Base-by-base conservation (phyloP, 2,329 filamentous ascomycete genomes). In the Alternaria metachromatica region DNA sequence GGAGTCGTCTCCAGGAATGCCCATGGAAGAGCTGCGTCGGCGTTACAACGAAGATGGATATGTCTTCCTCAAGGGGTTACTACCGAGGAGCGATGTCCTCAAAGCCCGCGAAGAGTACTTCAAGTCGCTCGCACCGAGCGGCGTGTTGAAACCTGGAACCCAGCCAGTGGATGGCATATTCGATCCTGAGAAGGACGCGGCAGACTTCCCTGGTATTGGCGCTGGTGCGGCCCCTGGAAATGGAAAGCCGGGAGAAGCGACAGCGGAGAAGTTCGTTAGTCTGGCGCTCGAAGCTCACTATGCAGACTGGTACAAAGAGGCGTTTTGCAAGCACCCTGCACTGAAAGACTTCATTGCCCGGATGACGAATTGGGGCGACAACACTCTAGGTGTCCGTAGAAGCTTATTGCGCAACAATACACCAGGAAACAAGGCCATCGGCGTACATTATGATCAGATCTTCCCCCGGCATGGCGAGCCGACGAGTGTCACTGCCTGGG, bases 401-500 rank as follows among this genome's bases (percentile, higher is more conserved):
- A 87, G 85, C 2, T 72, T 88, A 11, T 72, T 89, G 56, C 78
- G 87, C 41, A 88, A 88, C 65, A 88, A 88, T 66, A 85, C 84
- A 0, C 87, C 87, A 0, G 82, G 82, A 0, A 87, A 85, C 53
- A 85, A 86, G 65, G 85, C 86, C 0, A 88, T 88, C 63, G 86
- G 87, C 0, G 87, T 89, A 4, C 87, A 89, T 64, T 88, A 88
- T 67, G 87, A 89, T 68, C 86, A 88, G 75, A 87, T 85, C 21
- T 88, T 88, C 68, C 73, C 88, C 51, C 74, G 86, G 2, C 73
- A 87, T 69, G 87, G 86, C 1, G 86, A 87, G 54, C 82, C 84
- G 2, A 87, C 85, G 0, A 83, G 81, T 28, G 76, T 88, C 1
- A 88, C 87, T 4, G 86, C 85, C 0, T 89, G 87, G 87, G 83